Percentiles rank a stretch among this genome's conserved stretches.
Evolutionary conservation across 192 early-diverging fungal genomes (phyloP).

Genomic region (Borealophlyctis nickersoniae): DNA sequence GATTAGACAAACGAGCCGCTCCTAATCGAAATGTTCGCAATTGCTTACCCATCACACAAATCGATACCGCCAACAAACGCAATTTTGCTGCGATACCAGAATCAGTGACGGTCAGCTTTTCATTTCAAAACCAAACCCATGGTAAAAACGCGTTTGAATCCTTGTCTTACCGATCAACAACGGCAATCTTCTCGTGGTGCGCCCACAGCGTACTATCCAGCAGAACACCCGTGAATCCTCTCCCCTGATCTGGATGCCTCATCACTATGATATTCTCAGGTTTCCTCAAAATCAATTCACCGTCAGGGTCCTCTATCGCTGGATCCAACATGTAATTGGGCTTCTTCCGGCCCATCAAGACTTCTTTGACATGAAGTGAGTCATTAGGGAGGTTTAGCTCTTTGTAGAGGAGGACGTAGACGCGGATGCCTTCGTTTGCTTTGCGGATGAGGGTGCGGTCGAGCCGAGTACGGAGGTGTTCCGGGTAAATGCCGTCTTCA

Average conservation of each 20-base stretch:
- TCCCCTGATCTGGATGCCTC: constrained; percentile 73
- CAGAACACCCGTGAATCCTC: constrained; percentile 38
- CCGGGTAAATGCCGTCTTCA: constrained; percentile 62
- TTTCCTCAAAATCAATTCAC: constrained; percentile 64
- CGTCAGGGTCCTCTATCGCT: constrained; percentile 71
- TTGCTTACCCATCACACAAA: constrained; percentile 66
- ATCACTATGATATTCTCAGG: constrained; percentile 72
- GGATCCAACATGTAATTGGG: constrained; percentile 54
- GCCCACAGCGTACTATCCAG: constrained; percentile 80
- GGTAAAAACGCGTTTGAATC: too few relatives aligned
- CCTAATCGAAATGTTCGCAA: too few relatives aligned
- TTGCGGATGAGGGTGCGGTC: constrained; percentile 77
- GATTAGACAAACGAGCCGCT: too few relatives aligned
- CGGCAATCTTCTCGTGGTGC: constrained; percentile 64
- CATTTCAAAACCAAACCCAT: too few relatives aligned
- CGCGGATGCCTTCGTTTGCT: constrained; percentile 77
- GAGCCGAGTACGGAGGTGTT: constrained; percentile 54
- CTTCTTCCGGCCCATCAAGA: constrained; percentile 20
- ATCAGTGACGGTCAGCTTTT: too few relatives aligned
- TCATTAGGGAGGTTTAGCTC: constrained; percentile 59
- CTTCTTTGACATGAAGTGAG: constrained; percentile 24
- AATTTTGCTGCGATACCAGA: constrained; percentile 35
- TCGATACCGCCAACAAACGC: constrained; percentile 87
- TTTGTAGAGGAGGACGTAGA: constrained; percentile 83
- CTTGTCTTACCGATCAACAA: constrained; percentile 68